Base-by-base conservation (phyloP, 306 rosid species). In the Echinosophora koreensis region DNA sequence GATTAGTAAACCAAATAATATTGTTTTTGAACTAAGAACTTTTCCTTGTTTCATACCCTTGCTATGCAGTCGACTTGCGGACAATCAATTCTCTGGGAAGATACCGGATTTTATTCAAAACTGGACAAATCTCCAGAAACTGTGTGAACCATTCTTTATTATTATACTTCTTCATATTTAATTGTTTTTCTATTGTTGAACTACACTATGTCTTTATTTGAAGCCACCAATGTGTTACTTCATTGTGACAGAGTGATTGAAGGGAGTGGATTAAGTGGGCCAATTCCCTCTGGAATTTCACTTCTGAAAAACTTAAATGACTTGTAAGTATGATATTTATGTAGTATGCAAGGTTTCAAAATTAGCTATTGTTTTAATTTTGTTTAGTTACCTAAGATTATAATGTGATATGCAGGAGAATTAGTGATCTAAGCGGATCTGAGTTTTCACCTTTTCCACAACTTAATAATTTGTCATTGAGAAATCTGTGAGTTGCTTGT, bases 221-320 rank as follows among this genome's bases (percentile, higher is more conserved):
- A 66, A 52, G 41, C 27, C 12, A 56, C n/a, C 5, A 9, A 51
- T 58, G 14, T 32, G 3, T 74, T 66, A 52, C 58, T 84, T 77
- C 27, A 17, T 59, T 62, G 51, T 58, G 77, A 71, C 87, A 90
- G 98, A 13, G 72, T 27, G 16, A 87, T 91, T 73, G 87, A 88
- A 72, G 98, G 88, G n/a, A 88, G 93, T 77, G 97, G 98, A 61
- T 74, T 93, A 74, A 88, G 79, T 14, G 97, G 98, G 47, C 93
- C 96, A 57, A 87, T 91, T 87, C 97, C 97, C 79, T 55, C 80
- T 3, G 79, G 58, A 81, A 86, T 91, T 67, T 81, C 88, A 73
- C 42, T 5, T 35, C 83, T 89, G 79, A 11, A 61, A 15, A 79
- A 62, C 0, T 70, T 93, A 70, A 55, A 64, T 17, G 93, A 93